Evolutionary conservation across 2,329 filamentous ascomycete species (phyloP).

Genomic region (Fusarium caatingaense): DNA sequence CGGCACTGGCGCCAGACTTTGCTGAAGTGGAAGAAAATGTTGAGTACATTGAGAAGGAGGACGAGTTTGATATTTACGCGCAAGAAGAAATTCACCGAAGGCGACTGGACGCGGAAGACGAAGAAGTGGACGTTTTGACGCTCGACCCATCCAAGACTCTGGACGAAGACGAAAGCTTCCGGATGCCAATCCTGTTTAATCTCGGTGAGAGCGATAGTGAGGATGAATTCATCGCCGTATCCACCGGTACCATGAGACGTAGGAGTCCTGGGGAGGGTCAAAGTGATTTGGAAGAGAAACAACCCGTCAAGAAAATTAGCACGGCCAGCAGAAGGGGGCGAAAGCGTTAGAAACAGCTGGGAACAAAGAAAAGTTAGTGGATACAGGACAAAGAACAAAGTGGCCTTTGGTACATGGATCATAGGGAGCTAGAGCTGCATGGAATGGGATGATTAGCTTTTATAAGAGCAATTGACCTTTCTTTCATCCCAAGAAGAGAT

Average conservation of each 20-base stretch:
- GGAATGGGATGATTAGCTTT: constrained; percentile 16
- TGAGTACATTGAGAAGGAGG: constrained; percentile 93
- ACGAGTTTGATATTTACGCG: constrained; percentile 98
- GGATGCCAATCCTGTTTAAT: constrained; percentile 93
- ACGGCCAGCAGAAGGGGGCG: constrained; percentile 53
- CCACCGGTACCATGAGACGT: constrained; percentile 84
- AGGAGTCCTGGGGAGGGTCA: constrained; percentile 82
- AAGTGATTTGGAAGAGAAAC: constrained; percentile 64
- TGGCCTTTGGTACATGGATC: constrained; percentile 26
- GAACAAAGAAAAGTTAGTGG: constrained; percentile 10
- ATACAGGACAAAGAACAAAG: constrained; percentile 27
- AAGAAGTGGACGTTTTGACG: constrained; percentile 90
- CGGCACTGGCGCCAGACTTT: constrained; percentile 94
- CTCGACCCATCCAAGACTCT: constrained; percentile 74
- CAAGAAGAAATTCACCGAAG: constrained; percentile 94
- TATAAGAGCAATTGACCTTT: constrained; percentile 6
- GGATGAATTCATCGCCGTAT: constrained; percentile 80
- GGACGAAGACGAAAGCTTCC: constrained; percentile 73
- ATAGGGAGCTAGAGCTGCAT: constrained; percentile 25
- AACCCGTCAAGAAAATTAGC: constrained; percentile 53
- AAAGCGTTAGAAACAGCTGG: constrained; percentile 44
- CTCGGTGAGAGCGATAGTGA: constrained; percentile 95
- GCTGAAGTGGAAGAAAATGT: constrained; percentile 98
- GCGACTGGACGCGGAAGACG: constrained; percentile 89
- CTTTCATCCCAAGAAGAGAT: constrained; percentile 17